These are phyloP conservation scores for Curvularia verruculosa DNA, from an alignment of 2,329 filamentous ascomycete genomes.

Conservation along the genomic window DNA sequence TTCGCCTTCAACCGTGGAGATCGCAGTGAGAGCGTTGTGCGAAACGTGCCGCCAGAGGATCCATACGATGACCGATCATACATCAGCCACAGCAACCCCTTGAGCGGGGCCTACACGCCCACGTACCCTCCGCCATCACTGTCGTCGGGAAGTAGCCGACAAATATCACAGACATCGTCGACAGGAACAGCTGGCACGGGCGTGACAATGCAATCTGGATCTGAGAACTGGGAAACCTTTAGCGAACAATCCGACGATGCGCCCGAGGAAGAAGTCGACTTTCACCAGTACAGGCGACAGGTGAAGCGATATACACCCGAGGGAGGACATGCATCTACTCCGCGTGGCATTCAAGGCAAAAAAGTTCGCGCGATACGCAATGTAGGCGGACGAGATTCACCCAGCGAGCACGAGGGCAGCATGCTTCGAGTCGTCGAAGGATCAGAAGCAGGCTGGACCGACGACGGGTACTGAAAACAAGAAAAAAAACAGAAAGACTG, in stretches of 20 bases:
- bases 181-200: slow-evolving; percentile 47
- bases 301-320: slow-evolving; percentile 65
- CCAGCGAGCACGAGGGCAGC: slow-evolving; percentile 52
- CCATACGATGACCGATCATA: slow-evolving; percentile 71
- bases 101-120: slow-evolving; percentile 34
- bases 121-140: slow-evolving; percentile 37
- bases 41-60: slow-evolving; percentile 74
- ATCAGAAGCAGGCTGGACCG: slow-evolving; percentile 61
- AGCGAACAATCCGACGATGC: slow-evolving; percentile 80
- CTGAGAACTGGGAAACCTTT: slow-evolving; percentile 98
- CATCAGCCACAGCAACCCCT: slow-evolving; percentile 41
- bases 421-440: slow-evolving; percentile 55
- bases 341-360: slow-evolving; percentile 44
- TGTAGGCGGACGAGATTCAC: slow-evolving; percentile 47
- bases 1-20: slow-evolving; percentile 51
- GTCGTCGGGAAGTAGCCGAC: slow-evolving; percentile 56
- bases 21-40: slow-evolving; percentile 64
- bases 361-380: slow-evolving; percentile 53
- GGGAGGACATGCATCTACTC: slow-evolving; percentile 43
- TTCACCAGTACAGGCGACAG: slow-evolving; percentile 76
- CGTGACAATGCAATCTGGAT: slow-evolving; percentile 74
- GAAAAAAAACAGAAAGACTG: too few relatives aligned
- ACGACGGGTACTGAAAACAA: slow-evolving; percentile 51
- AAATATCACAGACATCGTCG: slow-evolving; percentile 71
- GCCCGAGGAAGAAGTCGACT: slow-evolving; percentile 69